These are phyloP conservation scores for Ustilago vetiveriae DNA, from an alignment of 1,284 basidiomycete species.

Conservation along the genomic window DNA sequence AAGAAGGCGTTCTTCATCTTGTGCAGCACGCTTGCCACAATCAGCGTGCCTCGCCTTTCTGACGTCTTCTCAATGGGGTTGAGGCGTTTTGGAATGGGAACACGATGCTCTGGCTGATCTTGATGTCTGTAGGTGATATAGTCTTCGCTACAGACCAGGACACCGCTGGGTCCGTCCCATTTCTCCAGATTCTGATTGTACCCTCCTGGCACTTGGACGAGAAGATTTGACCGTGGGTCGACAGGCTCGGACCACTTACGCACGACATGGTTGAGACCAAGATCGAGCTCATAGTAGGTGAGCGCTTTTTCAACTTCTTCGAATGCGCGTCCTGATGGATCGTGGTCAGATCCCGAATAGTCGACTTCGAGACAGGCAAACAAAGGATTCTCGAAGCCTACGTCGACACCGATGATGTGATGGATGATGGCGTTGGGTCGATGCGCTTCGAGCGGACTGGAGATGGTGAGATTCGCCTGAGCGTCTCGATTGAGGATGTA, in stretches of 20 bases:
- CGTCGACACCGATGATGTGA: constrained; percentile 64
- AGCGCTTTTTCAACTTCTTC: constrained; percentile 57
- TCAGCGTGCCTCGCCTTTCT: constrained; percentile 55
- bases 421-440: constrained; percentile 60
- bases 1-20: constrained; percentile 67
- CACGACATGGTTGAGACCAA: constrained; percentile 67
- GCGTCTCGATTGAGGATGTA: constrained; percentile 66
- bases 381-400: constrained; percentile 65
- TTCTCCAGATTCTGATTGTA: constrained; percentile 63
- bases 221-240: constrained; percentile 54
- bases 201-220: constrained; percentile 65
- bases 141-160: constrained; percentile 65
- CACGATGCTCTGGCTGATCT: constrained; percentile 59
- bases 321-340: constrained; percentile 60
- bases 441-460: constrained; percentile 65
- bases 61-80: constrained; percentile 52
- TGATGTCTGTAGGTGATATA: constrained; percentile 66
- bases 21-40: constrained; percentile 64
- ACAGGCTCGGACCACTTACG: constrained; percentile 65
- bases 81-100: constrained; percentile 63
- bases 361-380: constrained; percentile 66
- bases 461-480: constrained; percentile 66
- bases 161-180: constrained; percentile 66
- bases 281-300: constrained; percentile 67
- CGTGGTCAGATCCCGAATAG: constrained; percentile 64